Conservation (phyloP, 1,284 basidiomycete species). For the Neolentinus lepideus region DNA sequence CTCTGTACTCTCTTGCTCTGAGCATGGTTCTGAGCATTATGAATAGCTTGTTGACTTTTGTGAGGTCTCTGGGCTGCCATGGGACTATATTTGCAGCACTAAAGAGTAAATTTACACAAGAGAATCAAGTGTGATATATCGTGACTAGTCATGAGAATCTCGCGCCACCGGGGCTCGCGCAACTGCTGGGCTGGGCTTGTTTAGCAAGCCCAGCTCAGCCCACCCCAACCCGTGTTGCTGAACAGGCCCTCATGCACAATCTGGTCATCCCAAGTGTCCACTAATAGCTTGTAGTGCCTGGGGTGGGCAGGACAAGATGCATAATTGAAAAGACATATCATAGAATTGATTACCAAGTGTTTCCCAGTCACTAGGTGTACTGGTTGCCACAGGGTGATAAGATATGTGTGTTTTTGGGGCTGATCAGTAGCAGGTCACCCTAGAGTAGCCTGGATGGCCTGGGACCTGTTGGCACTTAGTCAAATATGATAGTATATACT, state of each 20-base stretch:
- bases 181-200: not conserved
- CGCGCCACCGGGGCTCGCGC: not conserved
- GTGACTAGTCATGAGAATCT: not conserved
- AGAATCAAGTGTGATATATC: not conserved
- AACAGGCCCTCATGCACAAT: not conserved
- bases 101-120: no score
- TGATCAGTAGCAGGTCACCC: no score
- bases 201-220: not conserved
- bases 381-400: no score
- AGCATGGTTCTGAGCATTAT: no score
- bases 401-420: no score
- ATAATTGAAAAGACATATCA: not conserved
- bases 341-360: not conserved
- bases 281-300: not conserved
- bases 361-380: not conserved
- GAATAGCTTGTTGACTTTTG: not conserved
- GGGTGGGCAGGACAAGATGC: no score
- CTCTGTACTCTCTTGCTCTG: no score
- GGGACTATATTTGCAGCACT: not conserved
- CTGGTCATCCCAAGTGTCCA: not conserved
- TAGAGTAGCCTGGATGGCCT: no score
- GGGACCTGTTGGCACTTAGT: no score
- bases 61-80: not conserved
- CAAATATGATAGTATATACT: no score
- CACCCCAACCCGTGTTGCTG: not conserved